Percentiles rank a stretch among this genome's conserved stretches.
Evolutionary conservation across 1,284 basidiomycete species (phyloP).

Genomic region (Uromyces viciae-fabae): DNA sequence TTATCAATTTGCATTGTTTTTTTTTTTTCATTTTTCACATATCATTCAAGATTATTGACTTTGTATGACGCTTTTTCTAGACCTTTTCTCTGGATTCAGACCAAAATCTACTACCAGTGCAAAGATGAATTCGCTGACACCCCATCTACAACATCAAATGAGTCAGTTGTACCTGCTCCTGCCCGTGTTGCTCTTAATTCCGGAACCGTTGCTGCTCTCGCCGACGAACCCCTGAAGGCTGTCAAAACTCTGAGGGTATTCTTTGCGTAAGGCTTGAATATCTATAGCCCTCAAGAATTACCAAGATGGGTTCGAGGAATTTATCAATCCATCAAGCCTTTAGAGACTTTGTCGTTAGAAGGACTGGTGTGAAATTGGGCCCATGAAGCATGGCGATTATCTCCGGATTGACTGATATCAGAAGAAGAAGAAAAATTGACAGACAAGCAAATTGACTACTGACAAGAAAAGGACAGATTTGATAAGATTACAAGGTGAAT

Average conservation of each 20-base stretch:
- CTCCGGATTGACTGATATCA: conserved; percentile 92
- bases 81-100: conserved; percentile 36
- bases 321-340: conserved; percentile 88
- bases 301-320: conserved; percentile 97
- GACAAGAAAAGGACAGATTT: conserved; percentile 93
- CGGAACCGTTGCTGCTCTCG: conserved; percentile 68
- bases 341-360: conserved; percentile 85
- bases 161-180: conserved; percentile 55
- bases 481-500: conserved; percentile 98
- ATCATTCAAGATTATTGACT: background rate
- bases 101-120: conserved; percentile 91
- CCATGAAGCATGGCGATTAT: conserved; percentile 92
- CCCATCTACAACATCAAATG: conserved; percentile 48
- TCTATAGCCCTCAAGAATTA: conserved; percentile 97
- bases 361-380: conserved; percentile 97
- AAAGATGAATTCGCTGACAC: conserved; percentile 68
- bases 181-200: conserved; percentile 55
- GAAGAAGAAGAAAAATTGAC: conserved; percentile 93
- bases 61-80: background rate
- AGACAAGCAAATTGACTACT: conserved; percentile 84
- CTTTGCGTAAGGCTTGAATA: conserved; percentile 94
- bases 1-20: conserved; percentile 70
- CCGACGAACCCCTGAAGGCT: conserved; percentile 87
- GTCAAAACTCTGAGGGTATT: conserved; percentile 82
- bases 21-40: background rate